Evolutionary conservation across 352 stramenopile genomes (phyloP).

Genomic region (Globisporangium canariense): DNA sequence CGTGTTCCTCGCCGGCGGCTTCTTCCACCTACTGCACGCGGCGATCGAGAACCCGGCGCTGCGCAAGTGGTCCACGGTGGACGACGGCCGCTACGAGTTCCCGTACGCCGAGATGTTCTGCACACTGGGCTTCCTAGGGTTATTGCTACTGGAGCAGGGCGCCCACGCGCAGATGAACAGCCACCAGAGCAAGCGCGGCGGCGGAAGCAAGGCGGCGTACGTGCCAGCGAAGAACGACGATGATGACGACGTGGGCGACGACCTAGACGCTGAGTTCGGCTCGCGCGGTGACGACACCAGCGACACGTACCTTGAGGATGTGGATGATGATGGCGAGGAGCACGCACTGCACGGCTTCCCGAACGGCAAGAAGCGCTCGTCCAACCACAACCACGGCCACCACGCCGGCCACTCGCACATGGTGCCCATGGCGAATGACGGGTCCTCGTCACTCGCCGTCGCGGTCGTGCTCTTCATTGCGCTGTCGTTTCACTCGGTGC

Average conservation of each 20-base stretch:
- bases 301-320: conserved; percentile 38
- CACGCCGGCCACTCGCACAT: conserved; percentile 35
- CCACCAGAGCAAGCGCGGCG: neutral
- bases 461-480: conserved; percentile 73
- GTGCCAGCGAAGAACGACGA: conserved; percentile 28
- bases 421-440: conserved; percentile 16
- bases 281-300: conserved; percentile 37
- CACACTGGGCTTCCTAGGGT: conserved; percentile 61
- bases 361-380: conserved; percentile 16
- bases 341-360: conserved; percentile 6
- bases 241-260: conserved; percentile 17
- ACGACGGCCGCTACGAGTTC: conserved; percentile 62
- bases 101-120: conserved; percentile 81
- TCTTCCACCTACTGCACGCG: conserved; percentile 71
- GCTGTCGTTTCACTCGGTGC: conserved; percentile 78
- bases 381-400: conserved; percentile 12
- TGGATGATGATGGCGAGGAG: conserved; percentile 37
- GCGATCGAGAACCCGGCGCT: conserved; percentile 71
- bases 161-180: conserved; percentile 43
- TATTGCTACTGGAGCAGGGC: conserved; percentile 66
- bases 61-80: conserved; percentile 55
- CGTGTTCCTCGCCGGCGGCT: conserved; percentile 75
- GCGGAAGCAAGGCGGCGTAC: conserved; percentile 11
- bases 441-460: conserved; percentile 39
- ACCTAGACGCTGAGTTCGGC: conserved; percentile 31